Conservation (phyloP, 495 filamentous ascomycete species). For the Penicillium samsonianum region DNA sequence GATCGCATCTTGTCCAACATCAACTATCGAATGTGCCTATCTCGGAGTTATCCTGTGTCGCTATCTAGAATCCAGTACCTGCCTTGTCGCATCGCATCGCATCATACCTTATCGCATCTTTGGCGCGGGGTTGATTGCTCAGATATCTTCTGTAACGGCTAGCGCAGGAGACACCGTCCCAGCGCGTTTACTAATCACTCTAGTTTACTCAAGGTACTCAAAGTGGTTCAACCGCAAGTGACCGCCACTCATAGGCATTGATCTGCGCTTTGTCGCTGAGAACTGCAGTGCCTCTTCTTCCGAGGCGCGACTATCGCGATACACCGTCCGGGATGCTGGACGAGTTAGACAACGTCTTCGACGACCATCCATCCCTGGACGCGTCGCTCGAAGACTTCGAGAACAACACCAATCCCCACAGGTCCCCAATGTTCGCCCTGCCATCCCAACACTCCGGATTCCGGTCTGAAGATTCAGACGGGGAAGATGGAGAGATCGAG, state of each 20-base stretch:
- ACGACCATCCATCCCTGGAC: constrained; percentile 69
- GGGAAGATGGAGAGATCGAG: constrained; percentile 40
- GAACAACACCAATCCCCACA: constrained; percentile 50
- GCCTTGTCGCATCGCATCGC: constrained; percentile 21
- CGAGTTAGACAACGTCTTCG: constrained; percentile 55
- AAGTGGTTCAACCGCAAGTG: constrained; percentile 6
- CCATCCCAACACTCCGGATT: constrained; percentile 79
- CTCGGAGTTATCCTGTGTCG: constrained; percentile 9
- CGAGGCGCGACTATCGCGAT: constrained; percentile 27
- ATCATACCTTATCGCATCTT: constrained; percentile 16
- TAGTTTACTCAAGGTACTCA: constrained; percentile 4
- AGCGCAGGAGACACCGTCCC: constrained; percentile 16
- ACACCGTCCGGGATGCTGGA: constrained; percentile 52
- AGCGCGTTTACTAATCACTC: constrained; percentile 27
- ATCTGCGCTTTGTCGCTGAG: constrained; percentile 27
- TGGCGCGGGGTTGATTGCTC: constrained; percentile 24
- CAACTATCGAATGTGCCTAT: constrained; percentile 11
- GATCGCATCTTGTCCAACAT: constrained; percentile 14
- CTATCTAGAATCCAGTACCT: constrained; percentile 1
- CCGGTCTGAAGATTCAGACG: constrained; percentile 62
- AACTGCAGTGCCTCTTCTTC: constrained; percentile 16
- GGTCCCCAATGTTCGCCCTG: constrained; percentile 58
- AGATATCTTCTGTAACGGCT: constrained; percentile 14
- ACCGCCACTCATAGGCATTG: constrained; percentile 14
- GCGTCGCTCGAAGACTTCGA: constrained; percentile 79